Evolutionary conservation across 805 yeast species (phyloP), one percentile per base, ranked within the genome.

Genomic region (Kuraishia capsulata): DNA sequence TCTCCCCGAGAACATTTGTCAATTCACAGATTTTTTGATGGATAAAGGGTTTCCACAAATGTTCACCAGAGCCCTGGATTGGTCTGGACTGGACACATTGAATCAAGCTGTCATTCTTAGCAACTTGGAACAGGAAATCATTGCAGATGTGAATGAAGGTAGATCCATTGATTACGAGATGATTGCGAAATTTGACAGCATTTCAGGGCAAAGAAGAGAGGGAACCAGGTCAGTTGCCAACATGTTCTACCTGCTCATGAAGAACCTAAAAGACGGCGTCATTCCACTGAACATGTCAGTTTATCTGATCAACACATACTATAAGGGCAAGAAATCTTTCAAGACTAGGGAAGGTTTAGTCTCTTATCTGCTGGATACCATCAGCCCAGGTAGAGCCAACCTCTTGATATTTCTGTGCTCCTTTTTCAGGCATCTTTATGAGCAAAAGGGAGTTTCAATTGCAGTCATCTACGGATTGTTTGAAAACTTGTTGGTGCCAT

Each of bases 311-410:
- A 0, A 46, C 49, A 6, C 50, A 44, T 35, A 36, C 55, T 21
- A 42, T 52, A 33, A 19, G 18, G 25, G 30, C 23, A 39, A 26
- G 14, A 29, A 10, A 37, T 19, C n/a, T 16, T 32, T 36, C 42
- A 39, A 23, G 47, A 44, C 26, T 47, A 49, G 20, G 45, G 49
- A 33, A 46, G 53, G 16, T 53, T 57, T 20, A 37, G 44, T 13
- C 56, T 51, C 33, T 53, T 60, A 26, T 47, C 57, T 67, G 4
- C 41, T 67, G 28, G 73, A 67, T 33, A 53, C 48, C 4, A 42
- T 67, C 6, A 69, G 71, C 6, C 54, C 65, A 3, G 47, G 63
- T 30, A 59, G 68, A 36, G 65, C 65, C 20, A 67, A 67, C 39
- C 61, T 64, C 8, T 45, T 67, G 45, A 56, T 67, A 23, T 68